Conservation (phyloP, 805 yeast genomes). For the Kazachstania kunashirensis region DNA sequence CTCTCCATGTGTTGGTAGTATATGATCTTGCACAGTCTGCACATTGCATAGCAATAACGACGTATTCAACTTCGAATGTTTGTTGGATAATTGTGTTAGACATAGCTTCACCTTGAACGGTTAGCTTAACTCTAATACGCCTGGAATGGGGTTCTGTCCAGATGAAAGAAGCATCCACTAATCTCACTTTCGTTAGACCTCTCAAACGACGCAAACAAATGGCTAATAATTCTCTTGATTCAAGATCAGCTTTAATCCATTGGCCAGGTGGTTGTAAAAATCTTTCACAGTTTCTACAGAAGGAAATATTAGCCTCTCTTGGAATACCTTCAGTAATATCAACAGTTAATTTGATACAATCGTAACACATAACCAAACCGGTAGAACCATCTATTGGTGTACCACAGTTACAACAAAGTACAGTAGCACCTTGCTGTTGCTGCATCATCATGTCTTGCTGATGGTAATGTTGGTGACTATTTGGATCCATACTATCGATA, state of each 20-base stretch:
- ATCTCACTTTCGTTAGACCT: conserved; percentile 76
- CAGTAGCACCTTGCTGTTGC: conserved; percentile 54
- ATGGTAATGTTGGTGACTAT: conserved; percentile 21
- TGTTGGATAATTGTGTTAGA: conserved; percentile 87
- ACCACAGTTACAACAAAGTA: conserved; percentile 97
- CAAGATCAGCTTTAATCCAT: conserved; percentile 86
- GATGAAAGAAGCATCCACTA: conserved; percentile 87
- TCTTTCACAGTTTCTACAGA: conserved; percentile 95
- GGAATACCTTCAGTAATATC: conserved; percentile 93
- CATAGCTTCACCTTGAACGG: conserved; percentile 96
- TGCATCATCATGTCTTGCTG: conserved; percentile 40
- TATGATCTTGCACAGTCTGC: conserved; percentile 97
- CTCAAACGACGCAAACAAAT: conserved; percentile 78
- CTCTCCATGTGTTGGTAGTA: conserved; percentile 97
- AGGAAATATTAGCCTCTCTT: conserved; percentile 84
- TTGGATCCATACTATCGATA: conserved; percentile 29
- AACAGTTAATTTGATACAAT: conserved; percentile 87
- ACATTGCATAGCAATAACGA: conserved; percentile 93
- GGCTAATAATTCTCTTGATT: conserved; percentile 87
- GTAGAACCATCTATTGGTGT: conserved; percentile 93
- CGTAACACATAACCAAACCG: conserved; percentile 92
- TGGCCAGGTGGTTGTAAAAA: conserved; percentile 90
- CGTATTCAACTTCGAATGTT: conserved; percentile 86
- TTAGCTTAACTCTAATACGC: conserved; percentile 79
- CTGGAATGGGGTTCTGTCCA: conserved; percentile 99